phyloP scores from a whole-genome alignment of 345 rosid genomes.

The Populus pruinosa region DNA sequence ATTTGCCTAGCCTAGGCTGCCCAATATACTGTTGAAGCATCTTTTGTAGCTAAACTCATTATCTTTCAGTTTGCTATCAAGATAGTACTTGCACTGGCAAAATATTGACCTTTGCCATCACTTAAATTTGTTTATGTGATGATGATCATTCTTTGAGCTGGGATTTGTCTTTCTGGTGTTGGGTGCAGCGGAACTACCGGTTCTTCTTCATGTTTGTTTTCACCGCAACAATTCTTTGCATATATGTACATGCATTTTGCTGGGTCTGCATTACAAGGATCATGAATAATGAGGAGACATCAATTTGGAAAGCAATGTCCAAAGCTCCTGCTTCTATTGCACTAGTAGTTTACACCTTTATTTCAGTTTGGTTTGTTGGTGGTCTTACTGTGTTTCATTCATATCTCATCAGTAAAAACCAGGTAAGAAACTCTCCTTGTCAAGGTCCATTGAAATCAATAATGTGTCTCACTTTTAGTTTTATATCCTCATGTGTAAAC shows the following conservation, averaged over 20 bases:
- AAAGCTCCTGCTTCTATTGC: slow-evolving; percentile 88
- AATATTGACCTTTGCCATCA: neutral
- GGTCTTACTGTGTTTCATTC: slow-evolving; percentile 79
- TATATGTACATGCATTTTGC: slow-evolving; percentile 81
- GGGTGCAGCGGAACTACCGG: slow-evolving; percentile 88
- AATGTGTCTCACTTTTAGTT: neutral
- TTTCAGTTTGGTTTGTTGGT: slow-evolving; percentile 89
- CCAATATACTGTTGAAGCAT: neutral
- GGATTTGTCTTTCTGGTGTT: slow-evolving; percentile 15
- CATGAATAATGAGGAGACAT: slow-evolving; percentile 51
- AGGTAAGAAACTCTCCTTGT: slow-evolving; percentile 41
- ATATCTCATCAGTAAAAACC: slow-evolving; percentile 86
- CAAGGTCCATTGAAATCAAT: neutral
- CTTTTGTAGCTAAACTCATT: neutral
- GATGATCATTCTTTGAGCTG: slow-evolving; percentile 6
- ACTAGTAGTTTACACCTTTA: slow-evolving; percentile 64
- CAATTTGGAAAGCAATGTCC: slow-evolving; percentile 77
- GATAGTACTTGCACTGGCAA: neutral
- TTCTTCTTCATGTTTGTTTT: slow-evolving; percentile 91
- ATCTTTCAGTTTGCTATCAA: neutral
- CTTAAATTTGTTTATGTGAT: neutral
- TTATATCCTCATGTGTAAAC: neutral
- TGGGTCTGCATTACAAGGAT: slow-evolving; percentile 76
- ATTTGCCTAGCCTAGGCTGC: no score
- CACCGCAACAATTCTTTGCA: slow-evolving; percentile 69